Evolutionary conservation across 345 rosid genomes (phyloP).

Genomic region (Arabis alpina): DNA sequence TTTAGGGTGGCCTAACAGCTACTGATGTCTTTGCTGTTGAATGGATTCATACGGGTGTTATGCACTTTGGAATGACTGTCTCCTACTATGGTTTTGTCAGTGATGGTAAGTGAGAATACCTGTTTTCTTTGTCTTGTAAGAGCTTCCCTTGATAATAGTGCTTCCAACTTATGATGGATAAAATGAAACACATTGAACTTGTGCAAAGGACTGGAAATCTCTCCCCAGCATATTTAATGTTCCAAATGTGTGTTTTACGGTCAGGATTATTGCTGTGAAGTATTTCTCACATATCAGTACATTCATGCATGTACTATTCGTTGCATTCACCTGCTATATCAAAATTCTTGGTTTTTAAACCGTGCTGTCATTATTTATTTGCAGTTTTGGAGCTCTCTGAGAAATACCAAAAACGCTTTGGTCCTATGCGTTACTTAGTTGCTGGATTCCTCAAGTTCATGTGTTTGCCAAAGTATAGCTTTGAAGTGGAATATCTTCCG

Average conservation of each 20-base stretch:
- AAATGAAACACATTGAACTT: background rate
- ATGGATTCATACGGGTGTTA: constrained; percentile 85
- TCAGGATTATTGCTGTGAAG: constrained; percentile 4
- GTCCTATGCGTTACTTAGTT: constrained; percentile 94
- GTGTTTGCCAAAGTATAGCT: constrained; percentile 95
- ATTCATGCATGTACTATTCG: constrained; percentile 12
- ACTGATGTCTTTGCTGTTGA: constrained; percentile 97
- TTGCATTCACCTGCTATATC: constrained; percentile 8
- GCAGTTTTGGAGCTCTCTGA: constrained; percentile 96
- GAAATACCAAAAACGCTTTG: constrained; percentile 90
- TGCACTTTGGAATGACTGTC: constrained; percentile 94
- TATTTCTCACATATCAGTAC: constrained; percentile 6
- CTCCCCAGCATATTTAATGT: background rate
- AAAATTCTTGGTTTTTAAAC: constrained; percentile 7
- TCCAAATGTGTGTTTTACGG: constrained; percentile 2
- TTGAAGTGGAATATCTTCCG: constrained; percentile 93
- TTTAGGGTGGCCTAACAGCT: constrained; percentile 95
- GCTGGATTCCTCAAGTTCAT: constrained; percentile 96
- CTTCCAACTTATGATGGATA: background rate
- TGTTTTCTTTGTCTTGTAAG: constrained; percentile 2
- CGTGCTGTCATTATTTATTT: constrained; percentile 40
- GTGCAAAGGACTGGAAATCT: constrained; percentile 7
- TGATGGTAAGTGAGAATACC: constrained; percentile 69
- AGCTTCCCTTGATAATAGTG: constrained; percentile 20
- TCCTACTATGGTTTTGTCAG: constrained; percentile 98